A percentile compares a stretch with the other conserved stretches of the same genome.
These are phyloP conservation scores for Ostreobium quekettii DNA, from an alignment of 139 green algal species.

Conservation along the genomic window DNA sequence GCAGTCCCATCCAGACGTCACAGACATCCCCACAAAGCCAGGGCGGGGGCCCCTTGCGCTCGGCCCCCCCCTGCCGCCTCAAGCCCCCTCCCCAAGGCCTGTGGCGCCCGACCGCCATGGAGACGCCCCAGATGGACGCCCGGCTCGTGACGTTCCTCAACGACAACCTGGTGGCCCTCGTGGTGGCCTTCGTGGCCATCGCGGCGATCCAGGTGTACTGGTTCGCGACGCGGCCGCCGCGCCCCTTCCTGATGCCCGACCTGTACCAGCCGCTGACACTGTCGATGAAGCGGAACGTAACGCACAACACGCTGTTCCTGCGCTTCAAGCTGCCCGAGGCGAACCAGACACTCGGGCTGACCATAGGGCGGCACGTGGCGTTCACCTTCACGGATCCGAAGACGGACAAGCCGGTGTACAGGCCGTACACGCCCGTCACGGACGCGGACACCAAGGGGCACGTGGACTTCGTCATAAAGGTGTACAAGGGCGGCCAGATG, in stretches of 20 bases:
- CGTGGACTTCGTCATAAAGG: constrained; percentile 85
- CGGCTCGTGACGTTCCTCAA: constrained; percentile 3
- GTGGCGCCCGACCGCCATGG: no score
- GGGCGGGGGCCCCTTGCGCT: no score
- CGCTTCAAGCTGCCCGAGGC: constrained; percentile 57
- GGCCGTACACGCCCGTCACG: constrained; percentile 70
- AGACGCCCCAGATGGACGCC: not conserved
- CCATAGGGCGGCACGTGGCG: constrained; percentile 75
- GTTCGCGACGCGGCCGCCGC: not conserved
- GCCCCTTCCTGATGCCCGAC: constrained; percentile 7
- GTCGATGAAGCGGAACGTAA: constrained; percentile 36
- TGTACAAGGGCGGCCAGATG: constrained; percentile 84
- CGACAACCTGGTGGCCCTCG: constrained; percentile 1
- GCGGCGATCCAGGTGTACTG: constrained; percentile 4
- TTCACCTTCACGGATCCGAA: constrained; percentile 47
- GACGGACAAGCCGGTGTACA: constrained; percentile 46
- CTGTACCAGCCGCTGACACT: constrained; percentile 39
- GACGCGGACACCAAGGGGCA: constrained; percentile 43
- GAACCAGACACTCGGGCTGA: constrained; percentile 62
- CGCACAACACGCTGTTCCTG: constrained; percentile 54
- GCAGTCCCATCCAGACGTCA: no score
- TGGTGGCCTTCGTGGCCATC: constrained; percentile 6
- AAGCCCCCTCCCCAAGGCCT: no score
- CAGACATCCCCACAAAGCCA: no score
- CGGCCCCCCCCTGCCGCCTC: no score